Conservation (phyloP, 768 basidiomycete species). For the Tricholoma saponaceum region DNA sequence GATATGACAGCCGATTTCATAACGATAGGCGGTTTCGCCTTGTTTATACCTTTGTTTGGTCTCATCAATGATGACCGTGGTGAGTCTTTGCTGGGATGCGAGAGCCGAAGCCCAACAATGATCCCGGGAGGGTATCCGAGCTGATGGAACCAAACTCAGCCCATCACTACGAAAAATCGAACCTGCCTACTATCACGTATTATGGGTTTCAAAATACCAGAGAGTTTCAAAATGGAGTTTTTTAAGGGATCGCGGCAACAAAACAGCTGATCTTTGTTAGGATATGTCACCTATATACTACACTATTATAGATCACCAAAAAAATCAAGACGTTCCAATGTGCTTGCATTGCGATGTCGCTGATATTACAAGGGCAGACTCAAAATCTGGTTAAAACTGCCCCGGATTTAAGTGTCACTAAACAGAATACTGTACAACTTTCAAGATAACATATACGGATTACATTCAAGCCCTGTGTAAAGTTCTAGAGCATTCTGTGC, state of each 20-base stretch:
- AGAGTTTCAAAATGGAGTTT: background rate
- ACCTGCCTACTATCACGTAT: background rate
- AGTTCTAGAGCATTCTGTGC: background rate
- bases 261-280: background rate
- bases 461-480: background rate
- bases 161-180: no score
- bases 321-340: background rate
- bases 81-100: no score
- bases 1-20: no score
- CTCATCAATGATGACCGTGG: no score
- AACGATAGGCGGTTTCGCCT: no score
- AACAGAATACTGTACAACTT: no score
- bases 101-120: no score
- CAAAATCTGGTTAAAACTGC: background rate
- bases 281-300: background rate
- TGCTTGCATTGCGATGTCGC: background rate
- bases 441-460: no score
- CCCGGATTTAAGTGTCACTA: background rate
- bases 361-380: background rate
- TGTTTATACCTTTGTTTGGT: no score
- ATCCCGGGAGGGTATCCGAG: no score
- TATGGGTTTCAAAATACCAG: background rate
- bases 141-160: no score
- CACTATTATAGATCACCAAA: background rate
- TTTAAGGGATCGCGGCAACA: background rate